phyloP scores from a whole-genome alignment of 371 early-diverging fungal genomes.

The Apophysomyces ossiformis region DNA sequence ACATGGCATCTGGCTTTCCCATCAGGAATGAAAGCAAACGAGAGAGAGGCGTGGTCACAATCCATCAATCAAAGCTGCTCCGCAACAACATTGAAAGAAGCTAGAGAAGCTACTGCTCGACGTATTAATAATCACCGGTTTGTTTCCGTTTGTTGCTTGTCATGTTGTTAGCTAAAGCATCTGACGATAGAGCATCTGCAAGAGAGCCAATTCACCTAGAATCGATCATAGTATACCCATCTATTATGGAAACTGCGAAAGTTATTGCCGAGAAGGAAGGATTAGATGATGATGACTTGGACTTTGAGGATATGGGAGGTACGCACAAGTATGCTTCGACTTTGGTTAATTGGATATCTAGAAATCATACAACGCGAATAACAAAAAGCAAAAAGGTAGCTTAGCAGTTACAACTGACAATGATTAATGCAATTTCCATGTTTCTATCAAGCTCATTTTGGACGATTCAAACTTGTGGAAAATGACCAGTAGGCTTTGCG shows the following conservation, averaged over 20 bases:
- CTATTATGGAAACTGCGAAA: neutral
- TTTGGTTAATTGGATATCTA: neutral
- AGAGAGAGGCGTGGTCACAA: conserved; percentile 10
- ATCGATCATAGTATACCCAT: neutral
- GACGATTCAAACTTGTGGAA: no score
- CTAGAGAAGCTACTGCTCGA: neutral
- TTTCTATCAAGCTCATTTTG: no score
- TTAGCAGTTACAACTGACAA: neutral
- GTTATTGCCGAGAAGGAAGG: conserved; percentile 6
- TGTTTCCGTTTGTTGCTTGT: neutral
- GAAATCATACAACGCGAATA: conserved; percentile 7
- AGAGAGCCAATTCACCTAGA: conserved; percentile 1
- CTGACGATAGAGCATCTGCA: neutral
- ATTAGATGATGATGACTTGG: neutral
- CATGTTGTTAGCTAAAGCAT: neutral
- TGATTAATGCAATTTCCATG: neutral
- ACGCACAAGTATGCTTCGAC: neutral
- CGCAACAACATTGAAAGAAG: conserved; percentile 5
- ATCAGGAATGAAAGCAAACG: conserved; percentile 35
- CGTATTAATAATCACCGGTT: neutral
- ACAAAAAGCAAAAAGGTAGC: neutral
- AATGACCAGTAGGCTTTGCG: no score
- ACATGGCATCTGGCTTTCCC: conserved; percentile 41
- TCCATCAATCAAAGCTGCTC: conserved; percentile 15
- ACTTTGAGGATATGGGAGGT: conserved; percentile 7